Percentiles rank a stretch among this genome's conserved stretches.
These are phyloP conservation scores for Penicillium turbatum DNA, from an alignment of 495 filamentous ascomycete genomes.

Conservation along the genomic window DNA sequence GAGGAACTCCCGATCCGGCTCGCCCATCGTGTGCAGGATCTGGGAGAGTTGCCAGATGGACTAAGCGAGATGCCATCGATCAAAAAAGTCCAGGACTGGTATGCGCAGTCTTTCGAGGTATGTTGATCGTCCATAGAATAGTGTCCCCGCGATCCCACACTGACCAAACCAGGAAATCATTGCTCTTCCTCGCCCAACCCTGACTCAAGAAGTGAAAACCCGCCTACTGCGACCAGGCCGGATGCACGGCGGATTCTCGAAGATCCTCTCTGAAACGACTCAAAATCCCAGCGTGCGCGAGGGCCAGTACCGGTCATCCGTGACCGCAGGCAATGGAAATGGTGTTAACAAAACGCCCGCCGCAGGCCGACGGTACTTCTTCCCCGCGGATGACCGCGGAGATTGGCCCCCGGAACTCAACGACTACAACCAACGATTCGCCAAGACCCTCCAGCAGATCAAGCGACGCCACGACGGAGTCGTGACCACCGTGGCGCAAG, in stretches of 20 bases:
- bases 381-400: conserved; percentile 77
- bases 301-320: conserved; percentile 81
- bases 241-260: conserved; percentile 52
- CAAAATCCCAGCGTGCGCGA: conserved; percentile 84
- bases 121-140: conserved; percentile 9
- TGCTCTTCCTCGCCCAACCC: conserved; percentile 67
- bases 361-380: conserved; percentile 73
- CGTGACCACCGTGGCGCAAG: conserved; percentile 91
- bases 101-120: conserved; percentile 99
- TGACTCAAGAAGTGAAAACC: conserved; percentile 72
- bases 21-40: conserved; percentile 91
- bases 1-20: conserved; percentile 97
- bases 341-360: conserved; percentile 38
- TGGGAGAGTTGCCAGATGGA: conserved; percentile 89
- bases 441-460: conserved; percentile 79
- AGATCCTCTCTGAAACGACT: conserved; percentile 74
- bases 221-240: conserved; percentile 71
- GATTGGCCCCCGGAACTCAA: conserved; percentile 95
- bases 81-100: conserved; percentile 92
- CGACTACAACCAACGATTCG: conserved; percentile 89
- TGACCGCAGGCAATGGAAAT: conserved; percentile 44
- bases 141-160: conserved; percentile 8
- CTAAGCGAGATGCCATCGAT: conserved; percentile 98
- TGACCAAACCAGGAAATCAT: conserved; percentile 72
- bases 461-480: conserved; percentile 96